Conservation (phyloP, 257 asterid genomes). For the Leonotis leonurus region DNA sequence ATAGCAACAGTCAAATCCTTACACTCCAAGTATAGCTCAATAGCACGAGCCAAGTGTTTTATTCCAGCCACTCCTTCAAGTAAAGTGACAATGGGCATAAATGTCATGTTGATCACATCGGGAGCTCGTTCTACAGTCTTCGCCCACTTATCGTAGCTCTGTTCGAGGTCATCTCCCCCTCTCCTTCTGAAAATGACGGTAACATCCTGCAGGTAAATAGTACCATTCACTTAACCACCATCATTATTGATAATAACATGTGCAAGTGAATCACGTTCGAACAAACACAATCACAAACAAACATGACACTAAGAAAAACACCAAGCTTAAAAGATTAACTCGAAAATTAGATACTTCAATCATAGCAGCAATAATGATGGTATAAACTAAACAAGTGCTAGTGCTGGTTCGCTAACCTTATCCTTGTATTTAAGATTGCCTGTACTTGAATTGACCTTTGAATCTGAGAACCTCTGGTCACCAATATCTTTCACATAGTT, state of each 20-base stretch:
- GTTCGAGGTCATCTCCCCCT: slow-evolving; percentile 99
- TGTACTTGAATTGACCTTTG: slow-evolving; percentile 56
- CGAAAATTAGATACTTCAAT: not conserved
- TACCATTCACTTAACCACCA: not conserved
- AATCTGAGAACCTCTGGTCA: slow-evolving; percentile 84
- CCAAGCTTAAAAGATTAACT: not conserved
- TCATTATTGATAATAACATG: not conserved
- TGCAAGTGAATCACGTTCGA: too few species aligned
- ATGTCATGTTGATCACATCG: slow-evolving; percentile 94
- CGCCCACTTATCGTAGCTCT: slow-evolving; percentile 92
- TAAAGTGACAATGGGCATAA: slow-evolving; percentile 75
- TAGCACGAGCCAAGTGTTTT: slow-evolving; percentile 80
- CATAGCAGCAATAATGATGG: not conserved
- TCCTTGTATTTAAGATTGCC: slow-evolving; percentile 89
- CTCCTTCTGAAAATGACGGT: slow-evolving; percentile 97
- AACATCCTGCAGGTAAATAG: slow-evolving; percentile 67
- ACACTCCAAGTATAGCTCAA: slow-evolving; percentile 92
- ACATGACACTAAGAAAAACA: not conserved
- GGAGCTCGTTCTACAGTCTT: slow-evolving; percentile 83
- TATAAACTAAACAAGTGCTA: not conserved
- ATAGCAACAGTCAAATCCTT: slow-evolving; percentile 24
- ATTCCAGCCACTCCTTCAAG: slow-evolving; percentile 88
- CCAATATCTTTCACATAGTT: slow-evolving; percentile 79
- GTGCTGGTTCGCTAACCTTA: slow-evolving; percentile 59
- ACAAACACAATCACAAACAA: slow-evolving; percentile 5